phyloP scores from a whole-genome alignment of 192 early-diverging fungal genomes.

The Rhizophlyctis rosea region DNA sequence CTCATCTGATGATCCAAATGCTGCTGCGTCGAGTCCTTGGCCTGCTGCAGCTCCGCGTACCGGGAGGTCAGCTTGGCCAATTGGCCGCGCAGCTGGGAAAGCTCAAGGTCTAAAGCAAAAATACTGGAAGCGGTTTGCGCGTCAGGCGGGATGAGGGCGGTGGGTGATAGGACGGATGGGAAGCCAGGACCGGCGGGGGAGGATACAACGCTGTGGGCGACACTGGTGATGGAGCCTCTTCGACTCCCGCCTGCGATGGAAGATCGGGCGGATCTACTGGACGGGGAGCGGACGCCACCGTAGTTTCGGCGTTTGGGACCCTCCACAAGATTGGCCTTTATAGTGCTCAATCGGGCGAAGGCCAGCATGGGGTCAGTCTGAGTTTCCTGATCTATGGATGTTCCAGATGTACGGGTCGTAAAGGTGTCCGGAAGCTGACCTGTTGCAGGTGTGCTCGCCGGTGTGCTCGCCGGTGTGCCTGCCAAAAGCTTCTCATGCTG shows the following conservation, averaged over 20 bases:
- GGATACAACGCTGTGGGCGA: background rate
- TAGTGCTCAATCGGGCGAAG: constrained; percentile 14
- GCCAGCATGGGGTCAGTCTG: constrained; percentile 29
- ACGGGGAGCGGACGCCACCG: constrained; percentile 3
- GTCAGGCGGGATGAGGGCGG: background rate
- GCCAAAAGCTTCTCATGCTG: constrained; percentile 24
- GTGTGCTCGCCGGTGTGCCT: background rate
- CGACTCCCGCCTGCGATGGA: background rate
- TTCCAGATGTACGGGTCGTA: too few relatives aligned
- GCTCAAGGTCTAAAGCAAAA: constrained; percentile 6
- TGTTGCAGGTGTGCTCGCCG: background rate
- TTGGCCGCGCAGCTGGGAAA: constrained; percentile 13
- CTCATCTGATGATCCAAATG: constrained; percentile 11
- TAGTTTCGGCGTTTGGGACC: constrained; percentile 3
- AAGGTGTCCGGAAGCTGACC: background rate
- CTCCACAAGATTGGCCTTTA: constrained; percentile 16
- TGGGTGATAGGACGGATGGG: too few relatives aligned
- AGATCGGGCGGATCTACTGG: background rate
- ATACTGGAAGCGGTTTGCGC: background rate
- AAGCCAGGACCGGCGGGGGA: background rate
- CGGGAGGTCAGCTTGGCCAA: constrained; percentile 1
- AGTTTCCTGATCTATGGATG: background rate
- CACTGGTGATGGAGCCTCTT: background rate
- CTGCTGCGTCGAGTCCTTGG: constrained; percentile 5
- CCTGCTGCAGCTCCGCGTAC: constrained; percentile 11